These are phyloP conservation scores for Pythium oligandrum DNA, from an alignment of 352 stramenopile species.

Conservation along the genomic window DNA sequence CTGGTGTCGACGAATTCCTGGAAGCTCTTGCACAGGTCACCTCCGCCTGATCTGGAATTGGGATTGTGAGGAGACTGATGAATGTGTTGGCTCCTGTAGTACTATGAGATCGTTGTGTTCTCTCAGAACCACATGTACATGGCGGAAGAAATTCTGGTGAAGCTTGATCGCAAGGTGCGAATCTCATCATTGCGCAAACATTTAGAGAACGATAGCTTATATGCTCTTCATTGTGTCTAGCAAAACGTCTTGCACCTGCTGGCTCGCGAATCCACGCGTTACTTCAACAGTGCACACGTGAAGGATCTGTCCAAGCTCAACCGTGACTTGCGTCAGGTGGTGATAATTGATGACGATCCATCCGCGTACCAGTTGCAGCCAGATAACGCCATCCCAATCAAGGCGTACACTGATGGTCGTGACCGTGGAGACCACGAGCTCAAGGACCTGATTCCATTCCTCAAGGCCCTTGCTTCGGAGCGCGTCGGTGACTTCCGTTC, in stretches of 20 bases:
- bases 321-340: slow-evolving; percentile 71
- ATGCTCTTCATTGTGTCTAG: slow-evolving; percentile 6
- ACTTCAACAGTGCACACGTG: slow-evolving; percentile 77
- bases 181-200: neutral
- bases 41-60: slow-evolving; percentile 1
- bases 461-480: slow-evolving; percentile 76
- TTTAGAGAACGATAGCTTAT: too few species aligned
- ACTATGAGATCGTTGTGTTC: slow-evolving; percentile 88
- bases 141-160: slow-evolving; percentile 73
- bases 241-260: slow-evolving; percentile 78
- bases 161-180: slow-evolving; percentile 71
- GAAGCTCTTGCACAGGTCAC: slow-evolving; percentile 68
- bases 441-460: slow-evolving; percentile 80
- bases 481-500: slow-evolving; percentile 71
- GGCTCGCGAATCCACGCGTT: slow-evolving; percentile 77
- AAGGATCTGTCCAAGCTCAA: slow-evolving; percentile 83
- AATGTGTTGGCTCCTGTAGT: slow-evolving; percentile 21
- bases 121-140: slow-evolving; percentile 78
- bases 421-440: slow-evolving; percentile 78
- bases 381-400: slow-evolving; percentile 79
- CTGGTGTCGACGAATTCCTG: slow-evolving; percentile 82
- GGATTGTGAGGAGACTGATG: neutral
- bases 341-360: slow-evolving; percentile 83
- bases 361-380: slow-evolving; percentile 78
- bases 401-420: slow-evolving; percentile 72